Base-by-base conservation (phyloP, 148 eudicot genomes). In the Spergularia bocconei region DNA sequence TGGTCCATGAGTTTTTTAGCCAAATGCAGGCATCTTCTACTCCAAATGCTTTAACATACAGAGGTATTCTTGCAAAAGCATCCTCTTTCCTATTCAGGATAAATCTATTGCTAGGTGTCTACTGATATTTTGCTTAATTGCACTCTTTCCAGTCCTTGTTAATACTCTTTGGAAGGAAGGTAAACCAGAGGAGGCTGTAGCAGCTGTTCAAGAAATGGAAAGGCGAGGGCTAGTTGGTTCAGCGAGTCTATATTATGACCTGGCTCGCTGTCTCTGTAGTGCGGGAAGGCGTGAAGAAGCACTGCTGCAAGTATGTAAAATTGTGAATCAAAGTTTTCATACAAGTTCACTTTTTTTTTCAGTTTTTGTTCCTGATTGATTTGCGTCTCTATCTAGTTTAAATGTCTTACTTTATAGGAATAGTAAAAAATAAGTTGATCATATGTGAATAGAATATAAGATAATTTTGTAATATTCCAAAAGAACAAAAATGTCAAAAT, bases 181-280 rank as follows among this genome's bases (percentile, higher is more conserved):
- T 36, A 94, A 89, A 82, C 78, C 84, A 55, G 96, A 94, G 63
- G 91, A 90, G 81, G 98, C 96, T 13, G 44, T 90, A 71, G 70
- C 63, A 72, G 89, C 79, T 68, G 96, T 94, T 69, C 75, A 78
- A 77, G 93, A 86, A 52, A 94, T 94, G 98, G 98, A 94, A 84
- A 82, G 81, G 63, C 87, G 85, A 12, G 97, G 98, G 73, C 81
- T 90, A 78, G 84, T 94, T 55, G 98, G 97, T 80, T 82, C 93
- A 63, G 92, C 95, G 78, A 86, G 90, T 72, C 82, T 94, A 41
- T 94, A 94, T 81, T 94, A 92, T 81, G 98, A 94, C 80, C 89
- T 94, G 60, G 98, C 97, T 77, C 91, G 98, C 54, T 87, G 98
- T 85, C 96, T 94, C 72, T 94, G 98, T 85, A 91, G 93, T 84